A percentile compares a stretch with the other conserved stretches of the same genome.
phyloP scores from a whole-genome alignment of 179 eudicot species.

The Camellia oleifera region DNA sequence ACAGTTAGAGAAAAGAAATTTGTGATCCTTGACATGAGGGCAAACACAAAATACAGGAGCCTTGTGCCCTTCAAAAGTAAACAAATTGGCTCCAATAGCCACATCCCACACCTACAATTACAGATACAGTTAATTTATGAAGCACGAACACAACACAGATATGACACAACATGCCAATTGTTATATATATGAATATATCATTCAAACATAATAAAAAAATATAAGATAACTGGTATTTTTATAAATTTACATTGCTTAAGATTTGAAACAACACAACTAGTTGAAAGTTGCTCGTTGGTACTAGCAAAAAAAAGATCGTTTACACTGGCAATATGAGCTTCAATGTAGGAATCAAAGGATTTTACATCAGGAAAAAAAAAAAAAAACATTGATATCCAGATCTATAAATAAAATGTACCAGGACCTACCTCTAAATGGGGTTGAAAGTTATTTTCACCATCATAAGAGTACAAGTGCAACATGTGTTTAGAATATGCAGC shows the following conservation, averaged over 20 bases:
- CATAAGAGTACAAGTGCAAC: slow-evolving; percentile 1
- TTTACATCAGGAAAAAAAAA: not conserved
- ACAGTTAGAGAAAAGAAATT: not conserved
- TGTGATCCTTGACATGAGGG: slow-evolving; percentile 10
- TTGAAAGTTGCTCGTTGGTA: slow-evolving; percentile 52
- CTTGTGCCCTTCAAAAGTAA: no score
- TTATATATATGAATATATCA: no score
- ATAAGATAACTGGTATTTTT: not conserved
- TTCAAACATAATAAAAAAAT: no score
- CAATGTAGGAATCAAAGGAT: not conserved
- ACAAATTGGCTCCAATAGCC: no score
- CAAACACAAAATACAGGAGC: no score
- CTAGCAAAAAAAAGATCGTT: slow-evolving; percentile 72
- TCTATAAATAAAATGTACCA: not conserved
- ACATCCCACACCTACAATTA: no score
- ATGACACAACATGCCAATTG: no score
- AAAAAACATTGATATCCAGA: no score
- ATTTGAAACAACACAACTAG: no score
- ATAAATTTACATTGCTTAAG: no score
- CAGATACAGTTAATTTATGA: no score
- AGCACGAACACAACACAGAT: no score
- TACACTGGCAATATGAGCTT: slow-evolving; percentile 20
- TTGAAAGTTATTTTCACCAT: not conserved
- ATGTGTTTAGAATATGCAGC: not conserved
- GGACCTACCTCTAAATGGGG: not conserved